Evolutionary conservation across 169 alveolate genomes (phyloP).

Genomic region (Sarcocystis neurona): DNA sequence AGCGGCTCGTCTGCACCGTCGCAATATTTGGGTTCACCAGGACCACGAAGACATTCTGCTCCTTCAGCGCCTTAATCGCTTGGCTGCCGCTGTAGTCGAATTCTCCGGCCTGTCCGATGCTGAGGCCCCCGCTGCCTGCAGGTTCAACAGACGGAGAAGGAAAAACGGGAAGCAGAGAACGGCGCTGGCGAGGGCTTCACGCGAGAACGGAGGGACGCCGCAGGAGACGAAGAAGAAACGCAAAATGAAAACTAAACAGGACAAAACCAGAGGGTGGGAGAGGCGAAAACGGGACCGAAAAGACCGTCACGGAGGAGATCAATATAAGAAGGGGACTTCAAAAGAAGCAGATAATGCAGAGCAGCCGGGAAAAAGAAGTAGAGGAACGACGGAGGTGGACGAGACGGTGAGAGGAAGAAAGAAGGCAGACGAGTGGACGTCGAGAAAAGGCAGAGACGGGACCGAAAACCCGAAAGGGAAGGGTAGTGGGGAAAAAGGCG

Average conservation of each 20-base stretch:
- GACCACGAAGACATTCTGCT: constrained; percentile 81
- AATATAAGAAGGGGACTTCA: no score
- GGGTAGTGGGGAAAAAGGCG: background rate
- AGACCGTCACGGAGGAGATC: no score
- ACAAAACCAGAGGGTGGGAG: background rate
- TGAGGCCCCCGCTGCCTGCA: constrained; percentile 81
- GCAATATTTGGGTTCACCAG: constrained; percentile 89
- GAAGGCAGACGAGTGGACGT: background rate
- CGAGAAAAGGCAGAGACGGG: background rate
- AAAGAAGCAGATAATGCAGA: no score
- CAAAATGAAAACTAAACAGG: background rate
- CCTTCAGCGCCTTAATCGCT: constrained; percentile 86
- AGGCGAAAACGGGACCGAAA: background rate
- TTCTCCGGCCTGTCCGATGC: constrained; percentile 92
- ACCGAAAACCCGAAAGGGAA: background rate
- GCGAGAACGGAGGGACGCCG: background rate
- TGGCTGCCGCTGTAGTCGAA: constrained; percentile 89
- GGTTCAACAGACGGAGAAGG: background rate
- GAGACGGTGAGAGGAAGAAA: background rate
- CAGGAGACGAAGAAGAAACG: background rate
- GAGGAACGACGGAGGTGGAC: no score
- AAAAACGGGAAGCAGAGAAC: background rate
- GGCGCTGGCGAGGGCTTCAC: constrained; percentile 17
- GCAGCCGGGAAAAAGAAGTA: no score
- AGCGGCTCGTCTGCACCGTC: constrained; percentile 87